phyloP scores from a whole-genome alignment of 352 stramenopile genomes.

The Phytophthora lateralis region DNA sequence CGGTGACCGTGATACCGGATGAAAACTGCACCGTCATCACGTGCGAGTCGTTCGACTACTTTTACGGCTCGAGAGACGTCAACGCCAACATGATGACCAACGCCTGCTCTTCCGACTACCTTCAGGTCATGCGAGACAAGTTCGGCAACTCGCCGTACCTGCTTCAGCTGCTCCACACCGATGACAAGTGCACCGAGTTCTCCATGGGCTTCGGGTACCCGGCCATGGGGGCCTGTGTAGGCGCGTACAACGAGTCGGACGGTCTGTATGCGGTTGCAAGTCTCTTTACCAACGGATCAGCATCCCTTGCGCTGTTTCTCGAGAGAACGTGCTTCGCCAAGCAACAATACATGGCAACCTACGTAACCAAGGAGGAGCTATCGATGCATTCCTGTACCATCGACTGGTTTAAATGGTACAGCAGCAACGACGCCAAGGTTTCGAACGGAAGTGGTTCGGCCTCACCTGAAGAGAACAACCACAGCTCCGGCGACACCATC shows the following conservation, averaged over 20 bases:
- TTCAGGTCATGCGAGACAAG: conserved; percentile 27
- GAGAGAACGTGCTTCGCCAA: conserved; percentile 27
- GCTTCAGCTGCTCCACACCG: conserved; percentile 22
- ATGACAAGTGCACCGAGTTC: conserved; percentile 31
- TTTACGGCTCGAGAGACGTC: conserved; percentile 12
- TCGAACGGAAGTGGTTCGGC: conserved; percentile 4
- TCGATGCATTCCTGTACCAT: conserved; percentile 22
- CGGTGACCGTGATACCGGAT: conserved; percentile 16
- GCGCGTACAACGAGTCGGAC: conserved; percentile 31
- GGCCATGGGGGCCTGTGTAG: conserved; percentile 25
- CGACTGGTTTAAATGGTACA: conserved; percentile 31
- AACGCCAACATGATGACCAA: conserved; percentile 36
- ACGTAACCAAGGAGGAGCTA: conserved; percentile 14
- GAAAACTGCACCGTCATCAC: conserved; percentile 16
- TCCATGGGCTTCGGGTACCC: conserved; percentile 25
- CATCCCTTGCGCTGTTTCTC: conserved; percentile 14
- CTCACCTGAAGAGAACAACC: background rate
- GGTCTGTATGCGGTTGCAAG: conserved; percentile 22
- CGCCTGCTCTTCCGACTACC: conserved; percentile 22
- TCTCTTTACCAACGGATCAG: conserved; percentile 22
- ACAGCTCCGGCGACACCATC: conserved; percentile 21
- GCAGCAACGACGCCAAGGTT: conserved; percentile 25
- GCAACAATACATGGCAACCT: conserved; percentile 22
- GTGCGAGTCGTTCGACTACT: conserved; percentile 19
- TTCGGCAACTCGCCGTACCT: conserved; percentile 30